These are phyloP conservation scores for Arxiozyma bovina DNA, from an alignment of 1,139 yeast genomes.

Conservation along the genomic window DNA sequence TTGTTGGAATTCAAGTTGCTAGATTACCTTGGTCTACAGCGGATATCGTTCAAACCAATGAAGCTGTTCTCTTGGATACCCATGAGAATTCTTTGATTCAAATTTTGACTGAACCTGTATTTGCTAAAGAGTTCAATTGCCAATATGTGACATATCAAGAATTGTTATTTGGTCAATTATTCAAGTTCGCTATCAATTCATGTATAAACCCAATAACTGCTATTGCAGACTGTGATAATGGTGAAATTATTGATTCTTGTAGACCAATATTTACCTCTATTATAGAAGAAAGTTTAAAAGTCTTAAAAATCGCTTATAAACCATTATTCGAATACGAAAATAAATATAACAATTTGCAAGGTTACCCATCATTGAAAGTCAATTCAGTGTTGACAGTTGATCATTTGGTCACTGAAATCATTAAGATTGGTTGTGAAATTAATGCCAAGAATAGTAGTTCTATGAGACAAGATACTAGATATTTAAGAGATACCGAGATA, in stretches of 20 bases:
- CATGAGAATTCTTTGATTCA: constrained; percentile 20
- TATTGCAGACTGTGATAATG: constrained; percentile 64
- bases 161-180: constrained; percentile 55
- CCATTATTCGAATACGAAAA: constrained; percentile 27
- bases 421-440: constrained; percentile 40
- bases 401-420: constrained; percentile 38
- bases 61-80: constrained; percentile 12
- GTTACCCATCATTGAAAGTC: constrained; percentile 21
- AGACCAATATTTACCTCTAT: constrained; percentile 38
- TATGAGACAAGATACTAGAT: constrained; percentile 74
- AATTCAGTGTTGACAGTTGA: constrained; percentile 35
- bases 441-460: constrained; percentile 61
- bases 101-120: constrained; percentile 24
- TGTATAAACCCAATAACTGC: constrained; percentile 83
- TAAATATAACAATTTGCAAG: constrained; percentile 26
- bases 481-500: constrained; percentile 60
- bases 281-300: constrained; percentile 41
- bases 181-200: constrained; percentile 68
- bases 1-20: constrained; percentile 51
- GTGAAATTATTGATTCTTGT: constrained; percentile 45
- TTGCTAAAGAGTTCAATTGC: constrained; percentile 36
- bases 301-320: constrained; percentile 30
- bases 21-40: constrained; percentile 32
- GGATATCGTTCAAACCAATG: constrained; percentile 19
- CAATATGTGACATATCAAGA: constrained; percentile 42